Conservation (phyloP, 129 eudicot species). For the Solidago caesia region DNA sequence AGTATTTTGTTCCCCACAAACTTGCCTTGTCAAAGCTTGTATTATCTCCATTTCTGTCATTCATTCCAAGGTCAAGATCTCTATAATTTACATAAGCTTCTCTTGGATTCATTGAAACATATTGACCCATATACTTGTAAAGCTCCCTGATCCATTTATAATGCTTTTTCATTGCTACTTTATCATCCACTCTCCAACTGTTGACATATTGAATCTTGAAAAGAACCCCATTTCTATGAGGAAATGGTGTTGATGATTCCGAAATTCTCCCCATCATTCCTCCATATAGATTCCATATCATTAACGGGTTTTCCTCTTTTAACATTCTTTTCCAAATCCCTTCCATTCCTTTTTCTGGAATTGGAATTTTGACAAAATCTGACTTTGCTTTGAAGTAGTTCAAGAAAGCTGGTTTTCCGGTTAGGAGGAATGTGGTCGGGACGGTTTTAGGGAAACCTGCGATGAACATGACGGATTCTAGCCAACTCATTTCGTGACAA, state of each 20-base stretch:
- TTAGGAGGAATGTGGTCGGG: not conserved
- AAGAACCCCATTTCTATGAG: slow-evolving; percentile 3
- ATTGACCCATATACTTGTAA: not conserved
- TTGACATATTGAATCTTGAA: slow-evolving; percentile 11
- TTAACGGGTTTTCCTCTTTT: not conserved
- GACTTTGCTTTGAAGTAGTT: slow-evolving; percentile 15
- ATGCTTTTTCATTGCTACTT: not conserved
- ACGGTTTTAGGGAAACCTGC: slow-evolving; percentile 1
- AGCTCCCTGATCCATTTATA: slow-evolving; percentile 1
- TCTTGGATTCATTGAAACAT: slow-evolving; percentile 2
- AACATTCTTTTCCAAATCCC: not conserved
- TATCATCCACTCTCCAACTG: not conserved
- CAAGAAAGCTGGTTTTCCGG: not conserved
- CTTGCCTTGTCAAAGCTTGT: not conserved
- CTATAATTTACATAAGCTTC: slow-evolving; percentile 10
- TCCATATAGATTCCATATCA: not conserved
- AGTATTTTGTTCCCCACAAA: slow-evolving; percentile 5
- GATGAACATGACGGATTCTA: slow-evolving; percentile 3
- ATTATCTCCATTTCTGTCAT: not conserved
- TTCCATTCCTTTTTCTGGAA: not conserved
- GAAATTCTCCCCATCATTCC: slow-evolving; percentile 6
- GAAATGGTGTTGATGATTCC: slow-evolving; percentile 7
- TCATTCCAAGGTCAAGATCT: slow-evolving; percentile 16
- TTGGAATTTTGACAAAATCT: not conserved
- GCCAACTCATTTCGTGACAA: slow-evolving; percentile 7